Conservation (phyloP, 73 alveolate genomes). For the Tetrahymena elliotti region DNA sequence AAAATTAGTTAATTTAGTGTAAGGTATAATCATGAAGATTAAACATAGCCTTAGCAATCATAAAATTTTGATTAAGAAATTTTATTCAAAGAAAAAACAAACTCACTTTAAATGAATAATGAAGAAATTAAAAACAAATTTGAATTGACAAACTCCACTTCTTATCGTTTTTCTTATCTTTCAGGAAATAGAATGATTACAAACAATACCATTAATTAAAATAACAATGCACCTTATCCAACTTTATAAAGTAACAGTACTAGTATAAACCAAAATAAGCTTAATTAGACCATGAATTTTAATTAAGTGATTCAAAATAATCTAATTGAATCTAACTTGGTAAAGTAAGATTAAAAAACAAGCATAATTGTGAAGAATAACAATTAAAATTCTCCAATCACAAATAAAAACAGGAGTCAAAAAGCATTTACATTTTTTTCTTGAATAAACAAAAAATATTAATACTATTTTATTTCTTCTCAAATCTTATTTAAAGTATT, state of each 20-base stretch:
- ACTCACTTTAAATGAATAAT: background rate
- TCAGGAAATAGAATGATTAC: background rate
- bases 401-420: background rate
- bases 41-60: background rate
- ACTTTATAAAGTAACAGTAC: background rate
- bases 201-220: background rate
- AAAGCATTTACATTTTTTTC: background rate
- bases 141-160: background rate
- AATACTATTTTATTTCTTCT: background rate
- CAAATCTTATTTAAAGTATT: too few relatives aligned
- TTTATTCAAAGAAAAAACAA: background rate
- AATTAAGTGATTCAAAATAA: background rate
- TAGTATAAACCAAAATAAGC: background rate
- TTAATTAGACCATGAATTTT: background rate
- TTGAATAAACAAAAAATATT: background rate
- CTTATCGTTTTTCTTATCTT: background rate
- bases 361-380: background rate
- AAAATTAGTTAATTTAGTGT: background rate
- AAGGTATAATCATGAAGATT: background rate
- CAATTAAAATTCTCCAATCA: background rate
- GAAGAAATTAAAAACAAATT: background rate
- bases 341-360: background rate
- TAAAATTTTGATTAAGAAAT: background rate
- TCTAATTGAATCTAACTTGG: background rate
- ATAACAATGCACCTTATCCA: background rate